These are phyloP conservation scores for Mycena haematopus DNA, from an alignment of 768 basidiomycete species.

Conservation along the genomic window DNA sequence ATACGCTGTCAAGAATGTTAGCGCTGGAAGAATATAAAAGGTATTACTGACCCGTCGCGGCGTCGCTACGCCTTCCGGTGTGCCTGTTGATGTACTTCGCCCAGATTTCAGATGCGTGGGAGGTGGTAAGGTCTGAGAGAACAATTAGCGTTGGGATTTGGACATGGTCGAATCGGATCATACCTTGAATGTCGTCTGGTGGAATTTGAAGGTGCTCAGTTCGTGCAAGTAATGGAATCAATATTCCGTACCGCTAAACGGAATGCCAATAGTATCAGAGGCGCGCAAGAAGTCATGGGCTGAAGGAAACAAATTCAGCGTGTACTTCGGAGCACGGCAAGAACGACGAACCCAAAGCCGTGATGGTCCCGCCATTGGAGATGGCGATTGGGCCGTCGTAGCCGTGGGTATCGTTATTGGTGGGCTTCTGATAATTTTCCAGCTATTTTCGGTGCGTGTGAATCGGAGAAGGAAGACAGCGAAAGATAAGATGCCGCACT, in stretches of 20 bases:
- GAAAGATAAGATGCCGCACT: slow-evolving; percentile 36
- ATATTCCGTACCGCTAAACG: slow-evolving; percentile 62
- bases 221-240: not conserved
- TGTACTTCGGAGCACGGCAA: not conserved
- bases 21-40: not conserved
- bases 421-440: slow-evolving; percentile 80
- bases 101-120: slow-evolving; percentile 74
- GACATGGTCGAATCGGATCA: not conserved
- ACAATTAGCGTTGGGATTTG: not conserved
- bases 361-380: slow-evolving; percentile 71
- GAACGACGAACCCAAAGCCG: slow-evolving; percentile 43
- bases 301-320: not conserved
- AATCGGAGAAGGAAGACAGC: not conserved
- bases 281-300: slow-evolving; percentile 77
- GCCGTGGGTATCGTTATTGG: slow-evolving; percentile 70
- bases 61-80: slow-evolving; percentile 74
- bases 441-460: slow-evolving; percentile 43
- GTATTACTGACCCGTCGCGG: slow-evolving; percentile 60
- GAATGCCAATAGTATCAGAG: slow-evolving; percentile 63
- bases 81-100: slow-evolving; percentile 80
- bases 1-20: not conserved
- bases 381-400: slow-evolving; percentile 80
- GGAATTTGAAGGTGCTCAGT: not conserved
- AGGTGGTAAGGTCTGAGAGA: slow-evolving; percentile 56
- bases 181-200: slow-evolving; percentile 69